Evolutionary conservation across 2,329 filamentous ascomycete genomes (phyloP).

Genomic region (Magnaporthiopsis poae): DNA sequence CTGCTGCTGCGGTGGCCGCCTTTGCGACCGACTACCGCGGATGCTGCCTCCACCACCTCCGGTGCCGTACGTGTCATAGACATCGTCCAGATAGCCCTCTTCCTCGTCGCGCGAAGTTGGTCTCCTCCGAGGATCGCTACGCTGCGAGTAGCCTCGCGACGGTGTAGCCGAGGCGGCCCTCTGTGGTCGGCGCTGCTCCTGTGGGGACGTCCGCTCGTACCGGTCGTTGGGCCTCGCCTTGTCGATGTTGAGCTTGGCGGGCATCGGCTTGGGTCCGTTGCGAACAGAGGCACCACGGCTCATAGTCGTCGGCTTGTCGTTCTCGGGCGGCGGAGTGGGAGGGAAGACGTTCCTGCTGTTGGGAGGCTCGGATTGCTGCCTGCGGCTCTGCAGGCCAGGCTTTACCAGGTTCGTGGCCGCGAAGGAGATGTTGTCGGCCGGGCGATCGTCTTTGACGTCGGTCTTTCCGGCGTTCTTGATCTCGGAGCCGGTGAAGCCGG

Average conservation of each 20-base stretch:
- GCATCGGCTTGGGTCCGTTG: conserved; percentile 50
- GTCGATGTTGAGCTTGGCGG: conserved; percentile 54
- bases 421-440: conserved; percentile 75
- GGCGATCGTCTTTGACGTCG: conserved; percentile 65
- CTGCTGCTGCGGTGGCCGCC: conserved; percentile 26
- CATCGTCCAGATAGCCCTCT: conserved; percentile 57
- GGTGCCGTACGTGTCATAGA: conserved; percentile 53
- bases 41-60: conserved; percentile 27
- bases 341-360: conserved; percentile 75
- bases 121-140: conserved; percentile 24
- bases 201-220: conserved; percentile 46
- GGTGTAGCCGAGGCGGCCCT: conserved; percentile 34
- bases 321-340: conserved; percentile 94
- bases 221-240: conserved; percentile 41
- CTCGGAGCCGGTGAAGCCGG: conserved; percentile 69
- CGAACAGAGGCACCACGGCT: conserved; percentile 52
- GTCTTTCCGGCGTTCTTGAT: conserved; percentile 56
- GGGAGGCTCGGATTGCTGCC: conserved; percentile 79
- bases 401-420: conserved; percentile 90
- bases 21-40: conserved; percentile 31
- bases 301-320: conserved; percentile 49
- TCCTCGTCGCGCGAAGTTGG: conserved; percentile 42
- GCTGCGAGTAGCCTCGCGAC: conserved; percentile 33
- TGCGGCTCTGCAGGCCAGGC: conserved; percentile 66
- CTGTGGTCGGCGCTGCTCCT: conserved; percentile 26